A percentile compares a stretch with the other conserved stretches of the same genome.
These are phyloP conservation scores for Marasmius oreades DNA, from an alignment of 1,284 basidiomycete genomes.

Conservation along the genomic window DNA sequence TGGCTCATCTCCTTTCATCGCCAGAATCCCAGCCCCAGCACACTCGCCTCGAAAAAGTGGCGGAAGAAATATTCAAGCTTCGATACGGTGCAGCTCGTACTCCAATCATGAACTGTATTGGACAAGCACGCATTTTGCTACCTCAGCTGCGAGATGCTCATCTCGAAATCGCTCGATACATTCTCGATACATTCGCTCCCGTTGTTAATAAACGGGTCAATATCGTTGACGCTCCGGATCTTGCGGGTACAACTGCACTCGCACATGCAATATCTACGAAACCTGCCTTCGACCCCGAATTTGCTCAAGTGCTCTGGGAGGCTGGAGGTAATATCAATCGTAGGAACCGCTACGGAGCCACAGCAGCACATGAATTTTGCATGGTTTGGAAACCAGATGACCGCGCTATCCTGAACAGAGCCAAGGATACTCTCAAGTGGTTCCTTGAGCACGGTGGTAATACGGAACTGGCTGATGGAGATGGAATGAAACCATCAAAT, in stretches of 20 bases:
- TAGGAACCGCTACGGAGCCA: constrained; percentile 37
- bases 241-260: constrained; percentile 38
- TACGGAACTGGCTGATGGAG: constrained; percentile 38
- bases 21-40: neutral
- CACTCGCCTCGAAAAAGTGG: constrained; percentile 17
- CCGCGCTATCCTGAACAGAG: constrained; percentile 20
- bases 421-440: constrained; percentile 31
- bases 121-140: constrained; percentile 25
- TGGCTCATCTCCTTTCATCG: neutral
- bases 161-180: constrained; percentile 30
- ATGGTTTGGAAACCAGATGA: constrained; percentile 26
- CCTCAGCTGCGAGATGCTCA: constrained; percentile 21
- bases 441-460: constrained; percentile 40
- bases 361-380: constrained; percentile 36
- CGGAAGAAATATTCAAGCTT: constrained; percentile 28
- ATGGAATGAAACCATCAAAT: constrained; percentile 26
- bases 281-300: constrained; percentile 37
- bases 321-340: constrained; percentile 37
- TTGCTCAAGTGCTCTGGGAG: constrained; percentile 37
- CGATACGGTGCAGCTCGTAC: constrained; percentile 37
- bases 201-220: constrained; percentile 31
- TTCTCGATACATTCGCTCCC: constrained; percentile 20
- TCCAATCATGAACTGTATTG: constrained; percentile 36
- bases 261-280: constrained; percentile 39
- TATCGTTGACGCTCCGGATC: constrained; percentile 31